A percentile compares a stretch with the other conserved stretches of the same genome.
Evolutionary conservation across 164 flowering plant species (phyloP).

Genomic region (Piper longum): DNA sequence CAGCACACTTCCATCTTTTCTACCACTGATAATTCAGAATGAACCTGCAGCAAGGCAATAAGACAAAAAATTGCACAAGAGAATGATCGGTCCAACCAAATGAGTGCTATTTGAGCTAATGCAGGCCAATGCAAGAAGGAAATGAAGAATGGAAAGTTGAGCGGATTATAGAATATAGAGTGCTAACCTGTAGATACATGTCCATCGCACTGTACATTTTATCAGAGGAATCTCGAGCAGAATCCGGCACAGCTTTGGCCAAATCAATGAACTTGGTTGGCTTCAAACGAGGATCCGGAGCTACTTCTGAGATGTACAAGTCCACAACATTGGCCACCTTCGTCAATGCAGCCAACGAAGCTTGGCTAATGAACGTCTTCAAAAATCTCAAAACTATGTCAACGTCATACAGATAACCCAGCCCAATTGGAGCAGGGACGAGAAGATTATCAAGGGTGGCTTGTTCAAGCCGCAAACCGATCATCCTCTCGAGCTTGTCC

Average conservation of each 20-base stretch:
- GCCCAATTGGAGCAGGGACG: constrained; percentile 42
- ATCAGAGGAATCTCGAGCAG: constrained; percentile 58
- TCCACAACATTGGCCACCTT: constrained; percentile 51
- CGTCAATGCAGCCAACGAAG: constrained; percentile 19
- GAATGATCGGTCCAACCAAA: background rate
- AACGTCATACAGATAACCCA: constrained; percentile 45
- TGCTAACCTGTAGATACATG: constrained; percentile 64
- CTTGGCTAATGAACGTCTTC: constrained; percentile 28
- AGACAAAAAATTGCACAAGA: background rate
- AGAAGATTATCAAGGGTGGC: constrained; percentile 65
- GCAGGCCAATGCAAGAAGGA: background rate
- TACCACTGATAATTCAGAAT: constrained; percentile 33
- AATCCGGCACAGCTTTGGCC: constrained; percentile 46
- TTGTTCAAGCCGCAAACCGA: constrained; percentile 58
- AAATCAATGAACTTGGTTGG: constrained; percentile 55
- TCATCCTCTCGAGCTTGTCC: constrained; percentile 45
- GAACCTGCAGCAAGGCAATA: constrained; percentile 30
- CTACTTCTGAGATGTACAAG: constrained; percentile 54
- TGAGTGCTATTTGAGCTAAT: background rate
- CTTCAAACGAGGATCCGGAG: constrained; percentile 53
- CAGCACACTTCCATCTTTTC: constrained; percentile 48
- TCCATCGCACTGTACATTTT: constrained; percentile 49
- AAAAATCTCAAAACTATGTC: constrained; percentile 52
- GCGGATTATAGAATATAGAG: background rate
- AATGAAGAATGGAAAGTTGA: background rate